These are phyloP conservation scores for Chenopodium quinoa DNA, from an alignment of 148 eudicot genomes.

Conservation along the genomic window DNA sequence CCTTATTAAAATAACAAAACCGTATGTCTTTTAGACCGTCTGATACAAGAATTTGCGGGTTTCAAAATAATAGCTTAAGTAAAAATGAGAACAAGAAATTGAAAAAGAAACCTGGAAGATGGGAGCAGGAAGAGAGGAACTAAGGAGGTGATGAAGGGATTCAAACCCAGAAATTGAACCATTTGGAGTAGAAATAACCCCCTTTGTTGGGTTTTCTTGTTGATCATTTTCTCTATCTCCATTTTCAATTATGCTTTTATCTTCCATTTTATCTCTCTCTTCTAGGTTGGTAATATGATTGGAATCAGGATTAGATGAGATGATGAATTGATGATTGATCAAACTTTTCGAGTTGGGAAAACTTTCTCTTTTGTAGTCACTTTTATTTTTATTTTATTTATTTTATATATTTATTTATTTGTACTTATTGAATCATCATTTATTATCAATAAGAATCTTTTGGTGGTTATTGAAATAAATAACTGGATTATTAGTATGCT, in stretches of 20 bases:
- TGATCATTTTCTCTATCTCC: conserved; percentile 17
- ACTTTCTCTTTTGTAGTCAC: no score
- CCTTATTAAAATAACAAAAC: no score
- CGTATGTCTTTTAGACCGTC: no score
- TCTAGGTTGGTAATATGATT: background rate
- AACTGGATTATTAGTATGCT: background rate
- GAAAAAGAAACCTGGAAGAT: conserved; percentile 48
- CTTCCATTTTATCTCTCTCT: conserved; percentile 26
- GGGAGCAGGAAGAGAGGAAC: conserved; percentile 56
- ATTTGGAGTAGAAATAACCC: conserved; percentile 16
- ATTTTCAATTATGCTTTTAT: conserved; percentile 21
- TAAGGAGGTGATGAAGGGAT: conserved; percentile 74
- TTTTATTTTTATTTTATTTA: no score
- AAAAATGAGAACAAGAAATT: no score
- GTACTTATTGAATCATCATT: conserved; percentile 21
- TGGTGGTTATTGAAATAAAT: background rate
- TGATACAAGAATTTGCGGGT: no score
- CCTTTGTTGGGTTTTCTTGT: conserved; percentile 15
- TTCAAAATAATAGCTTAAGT: no score
- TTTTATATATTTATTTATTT: no score
- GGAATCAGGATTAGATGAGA: background rate
- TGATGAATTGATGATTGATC: conserved; percentile 1
- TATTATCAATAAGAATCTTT: background rate
- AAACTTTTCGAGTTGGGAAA: background rate
- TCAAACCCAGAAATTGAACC: conserved; percentile 83